Conservation (phyloP, 305 asterid genomes). For the Ruellia speciosa region DNA sequence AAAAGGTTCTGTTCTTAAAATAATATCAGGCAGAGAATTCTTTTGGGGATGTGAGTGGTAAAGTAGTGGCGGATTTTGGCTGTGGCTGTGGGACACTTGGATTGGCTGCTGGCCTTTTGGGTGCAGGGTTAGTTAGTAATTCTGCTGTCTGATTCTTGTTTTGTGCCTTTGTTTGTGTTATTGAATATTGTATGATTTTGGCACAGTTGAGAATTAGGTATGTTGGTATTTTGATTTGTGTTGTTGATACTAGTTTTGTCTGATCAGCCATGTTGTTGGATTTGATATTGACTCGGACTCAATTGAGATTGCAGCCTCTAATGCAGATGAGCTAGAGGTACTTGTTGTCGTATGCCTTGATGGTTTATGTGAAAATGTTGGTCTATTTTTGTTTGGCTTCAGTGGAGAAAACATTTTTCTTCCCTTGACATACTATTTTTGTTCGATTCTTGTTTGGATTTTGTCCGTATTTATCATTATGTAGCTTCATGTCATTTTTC, state of each 20-base stretch:
- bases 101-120: constrained; percentile 83
- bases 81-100: constrained; percentile 97
- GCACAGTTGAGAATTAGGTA: too few species aligned
- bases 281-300: constrained; percentile 72
- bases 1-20: constrained; percentile 17
- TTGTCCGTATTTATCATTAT: neutral
- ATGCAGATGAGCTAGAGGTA: constrained; percentile 83
- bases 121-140: constrained; percentile 51
- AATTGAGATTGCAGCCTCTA: constrained; percentile 72
- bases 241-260: constrained; percentile 10
- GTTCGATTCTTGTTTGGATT: neutral
- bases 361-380: constrained; percentile 3
- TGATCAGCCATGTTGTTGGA: constrained; percentile 61
- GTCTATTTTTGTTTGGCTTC: neutral
- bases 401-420: neutral
- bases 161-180: constrained; percentile 1
- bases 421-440: neutral
- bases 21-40: constrained; percentile 72
- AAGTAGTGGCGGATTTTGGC: constrained; percentile 94
- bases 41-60: constrained; percentile 69
- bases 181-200: neutral
- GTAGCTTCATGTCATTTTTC: neutral
- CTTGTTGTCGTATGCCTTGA: neutral
- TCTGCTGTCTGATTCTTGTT: neutral
- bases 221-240: neutral